These are phyloP conservation scores for Lasiodiplodia citricola DNA, from an alignment of 2,329 filamentous ascomycete genomes.

Conservation along the genomic window DNA sequence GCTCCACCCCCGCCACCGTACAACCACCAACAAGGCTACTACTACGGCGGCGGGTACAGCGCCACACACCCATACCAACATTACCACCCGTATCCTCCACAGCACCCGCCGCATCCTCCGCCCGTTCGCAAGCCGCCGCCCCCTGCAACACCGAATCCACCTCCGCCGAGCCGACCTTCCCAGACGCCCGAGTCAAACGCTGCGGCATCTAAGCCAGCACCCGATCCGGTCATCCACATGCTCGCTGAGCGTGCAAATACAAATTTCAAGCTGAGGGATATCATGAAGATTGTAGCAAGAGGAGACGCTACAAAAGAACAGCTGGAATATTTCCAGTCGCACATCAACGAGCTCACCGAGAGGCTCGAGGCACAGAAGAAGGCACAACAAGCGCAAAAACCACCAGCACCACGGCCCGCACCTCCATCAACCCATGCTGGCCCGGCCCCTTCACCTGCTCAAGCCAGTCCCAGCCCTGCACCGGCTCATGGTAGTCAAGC, in stretches of 20 bases:
- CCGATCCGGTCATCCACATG: slow-evolving; percentile 82
- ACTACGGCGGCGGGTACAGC: slow-evolving; percentile 12
- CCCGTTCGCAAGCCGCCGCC: slow-evolving; percentile 29
- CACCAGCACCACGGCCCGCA: background rate
- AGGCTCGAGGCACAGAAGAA: slow-evolving; percentile 50
- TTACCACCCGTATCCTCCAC: slow-evolving; percentile 31
- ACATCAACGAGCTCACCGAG: slow-evolving; percentile 79
- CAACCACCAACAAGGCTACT: slow-evolving; percentile 27
- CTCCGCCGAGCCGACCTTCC: slow-evolving; percentile 22
- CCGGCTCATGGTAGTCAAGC: background rate
- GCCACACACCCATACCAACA: slow-evolving; percentile 24
- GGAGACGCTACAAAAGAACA: slow-evolving; percentile 74
- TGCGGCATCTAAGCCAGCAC: slow-evolving; percentile 43
- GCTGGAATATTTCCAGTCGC: slow-evolving; percentile 75
- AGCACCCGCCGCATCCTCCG: slow-evolving; percentile 33
- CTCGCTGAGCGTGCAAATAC: slow-evolving; percentile 76
- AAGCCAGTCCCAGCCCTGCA: background rate
- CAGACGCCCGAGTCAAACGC: background rate
- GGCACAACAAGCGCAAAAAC: slow-evolving; percentile 14
- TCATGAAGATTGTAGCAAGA: slow-evolving; percentile 84
- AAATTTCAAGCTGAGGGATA: slow-evolving; percentile 72
- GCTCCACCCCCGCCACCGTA: slow-evolving; percentile 37
- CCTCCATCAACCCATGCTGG: background rate
- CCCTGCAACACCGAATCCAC: slow-evolving; percentile 28
- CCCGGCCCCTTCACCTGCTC: background rate